These are phyloP conservation scores for Huntiella moniliformis DNA, from an alignment of 2,329 filamentous ascomycete genomes.

Conservation along the genomic window DNA sequence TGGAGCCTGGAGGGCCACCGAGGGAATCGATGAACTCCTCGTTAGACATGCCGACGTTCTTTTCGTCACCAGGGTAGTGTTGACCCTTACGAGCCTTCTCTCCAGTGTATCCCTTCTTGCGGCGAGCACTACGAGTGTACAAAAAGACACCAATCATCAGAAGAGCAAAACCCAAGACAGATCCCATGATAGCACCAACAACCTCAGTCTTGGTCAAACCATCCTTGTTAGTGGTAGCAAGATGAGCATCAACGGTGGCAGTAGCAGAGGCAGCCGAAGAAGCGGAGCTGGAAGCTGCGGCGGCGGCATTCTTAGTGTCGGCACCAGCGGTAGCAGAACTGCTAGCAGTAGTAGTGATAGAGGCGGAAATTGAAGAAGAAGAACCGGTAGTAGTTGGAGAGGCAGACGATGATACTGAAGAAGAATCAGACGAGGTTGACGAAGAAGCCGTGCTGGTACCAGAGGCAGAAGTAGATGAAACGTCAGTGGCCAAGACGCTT, in stretches of 20 bases:
- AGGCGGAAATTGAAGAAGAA: slow-evolving; percentile 14
- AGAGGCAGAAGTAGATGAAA: slow-evolving; percentile 17
- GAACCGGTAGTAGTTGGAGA: slow-evolving; percentile 13
- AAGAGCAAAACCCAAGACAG: slow-evolving; percentile 54
- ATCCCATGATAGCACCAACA: slow-evolving; percentile 64
- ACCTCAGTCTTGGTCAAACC: slow-evolving; percentile 31
- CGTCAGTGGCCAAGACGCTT: slow-evolving; percentile 19
- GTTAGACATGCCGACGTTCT: slow-evolving; percentile 10
- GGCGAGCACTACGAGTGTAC: slow-evolving; percentile 26
- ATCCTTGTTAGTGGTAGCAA: slow-evolving; percentile 3
- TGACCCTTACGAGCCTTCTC: slow-evolving; percentile 7
- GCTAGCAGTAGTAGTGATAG: slow-evolving; percentile 16
- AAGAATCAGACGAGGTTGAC: slow-evolving; percentile 15
- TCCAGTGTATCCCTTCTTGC: slow-evolving; percentile 9
- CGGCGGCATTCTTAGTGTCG: slow-evolving; percentile 14
- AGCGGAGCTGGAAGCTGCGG: slow-evolving; percentile 15
- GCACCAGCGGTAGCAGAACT: slow-evolving; percentile 16
- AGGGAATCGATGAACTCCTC: slow-evolving; percentile 11
- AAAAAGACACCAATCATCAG: slow-evolving; percentile 51
- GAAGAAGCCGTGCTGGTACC: slow-evolving; percentile 16
- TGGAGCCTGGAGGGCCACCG: slow-evolving; percentile 4
- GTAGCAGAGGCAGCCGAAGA: slow-evolving; percentile 17
- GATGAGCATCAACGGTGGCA: slow-evolving; percentile 3
- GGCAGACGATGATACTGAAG: slow-evolving; percentile 15
- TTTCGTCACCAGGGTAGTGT: slow-evolving; percentile 6